phyloP scores from a whole-genome alignment of 352 stramenopile species.

The Phytophthora vignae region DNA sequence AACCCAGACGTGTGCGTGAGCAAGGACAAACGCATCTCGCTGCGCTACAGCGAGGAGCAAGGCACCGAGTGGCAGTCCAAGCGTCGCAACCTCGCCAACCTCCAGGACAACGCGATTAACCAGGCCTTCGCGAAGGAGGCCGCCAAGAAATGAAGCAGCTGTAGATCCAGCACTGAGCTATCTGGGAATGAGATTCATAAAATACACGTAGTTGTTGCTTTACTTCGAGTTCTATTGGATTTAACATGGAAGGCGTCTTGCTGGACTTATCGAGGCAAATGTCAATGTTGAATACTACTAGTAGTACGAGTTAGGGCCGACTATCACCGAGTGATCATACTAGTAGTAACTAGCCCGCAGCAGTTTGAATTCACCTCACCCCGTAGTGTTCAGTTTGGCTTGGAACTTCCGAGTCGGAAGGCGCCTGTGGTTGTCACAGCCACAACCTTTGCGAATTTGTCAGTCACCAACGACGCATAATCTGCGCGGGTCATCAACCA shows the following conservation, averaged over 20 bases:
- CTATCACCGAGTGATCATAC: no score
- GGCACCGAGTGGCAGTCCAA: conserved; percentile 40
- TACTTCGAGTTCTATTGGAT: no score
- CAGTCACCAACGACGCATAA: conserved; percentile 8
- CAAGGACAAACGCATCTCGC: neutral
- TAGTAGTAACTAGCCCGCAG: neutral
- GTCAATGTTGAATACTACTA: no score
- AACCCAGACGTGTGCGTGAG: conserved; percentile 43
- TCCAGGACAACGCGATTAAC: conserved; percentile 55
- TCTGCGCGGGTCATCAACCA: conserved; percentile 15
- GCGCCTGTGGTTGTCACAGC: neutral
- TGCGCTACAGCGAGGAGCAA: conserved; percentile 15
- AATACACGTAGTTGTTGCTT: no score
- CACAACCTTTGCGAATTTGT: neutral
- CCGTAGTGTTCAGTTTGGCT: neutral
- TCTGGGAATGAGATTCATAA: no score
- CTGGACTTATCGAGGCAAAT: no score
- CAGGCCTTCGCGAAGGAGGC: conserved; percentile 54
- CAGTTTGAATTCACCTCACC: conserved; percentile 1
- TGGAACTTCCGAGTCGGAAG: no score
- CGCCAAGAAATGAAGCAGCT: neutral
- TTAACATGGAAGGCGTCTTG: no score
- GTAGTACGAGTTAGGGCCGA: no score
- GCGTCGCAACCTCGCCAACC: conserved; percentile 49
- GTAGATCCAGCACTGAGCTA: no score